phyloP scores from a whole-genome alignment of 352 stramenopile species.

The Phytopythium ostracodes region DNA sequence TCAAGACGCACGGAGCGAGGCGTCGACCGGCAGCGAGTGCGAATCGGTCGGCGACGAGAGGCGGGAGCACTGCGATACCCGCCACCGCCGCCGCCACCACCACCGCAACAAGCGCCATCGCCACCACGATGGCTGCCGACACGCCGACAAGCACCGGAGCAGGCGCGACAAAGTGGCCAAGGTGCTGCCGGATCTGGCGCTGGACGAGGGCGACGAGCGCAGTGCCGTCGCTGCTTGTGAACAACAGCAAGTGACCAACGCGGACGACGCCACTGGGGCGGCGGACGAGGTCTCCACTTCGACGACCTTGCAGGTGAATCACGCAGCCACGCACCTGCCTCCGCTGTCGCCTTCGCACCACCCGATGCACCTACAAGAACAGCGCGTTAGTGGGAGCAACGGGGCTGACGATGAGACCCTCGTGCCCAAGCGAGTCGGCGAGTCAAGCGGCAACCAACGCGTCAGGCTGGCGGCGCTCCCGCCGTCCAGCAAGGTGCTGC shows the following conservation, averaged over 20 bases:
- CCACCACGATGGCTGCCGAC: neutral
- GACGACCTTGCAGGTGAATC: neutral
- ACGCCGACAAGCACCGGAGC: neutral
- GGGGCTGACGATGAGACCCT: neutral
- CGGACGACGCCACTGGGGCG: neutral
- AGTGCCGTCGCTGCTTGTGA: neutral
- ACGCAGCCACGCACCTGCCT: neutral
- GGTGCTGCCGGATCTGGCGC: constrained; percentile 2
- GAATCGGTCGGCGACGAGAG: neutral
- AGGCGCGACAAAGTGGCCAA: neutral
- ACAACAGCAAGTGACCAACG: neutral
- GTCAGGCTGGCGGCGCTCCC: neutral
- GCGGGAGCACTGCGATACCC: neutral
- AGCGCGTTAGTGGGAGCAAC: neutral
- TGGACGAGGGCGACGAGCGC: neutral
- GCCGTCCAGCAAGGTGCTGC: constrained; percentile 7
- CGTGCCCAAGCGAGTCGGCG: neutral
- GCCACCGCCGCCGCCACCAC: neutral
- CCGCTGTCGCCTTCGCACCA: too few species aligned
- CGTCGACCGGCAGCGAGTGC: neutral
- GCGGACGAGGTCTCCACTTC: neutral
- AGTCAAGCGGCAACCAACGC: neutral
- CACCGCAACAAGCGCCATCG: neutral
- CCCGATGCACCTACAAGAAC: too few species aligned
- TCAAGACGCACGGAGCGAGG: neutral